Percentiles rank a stretch among this genome's conserved stretches.
phyloP scores from a whole-genome alignment of 2,329 filamentous ascomycete species.

The Xylogone sp. region DNA sequence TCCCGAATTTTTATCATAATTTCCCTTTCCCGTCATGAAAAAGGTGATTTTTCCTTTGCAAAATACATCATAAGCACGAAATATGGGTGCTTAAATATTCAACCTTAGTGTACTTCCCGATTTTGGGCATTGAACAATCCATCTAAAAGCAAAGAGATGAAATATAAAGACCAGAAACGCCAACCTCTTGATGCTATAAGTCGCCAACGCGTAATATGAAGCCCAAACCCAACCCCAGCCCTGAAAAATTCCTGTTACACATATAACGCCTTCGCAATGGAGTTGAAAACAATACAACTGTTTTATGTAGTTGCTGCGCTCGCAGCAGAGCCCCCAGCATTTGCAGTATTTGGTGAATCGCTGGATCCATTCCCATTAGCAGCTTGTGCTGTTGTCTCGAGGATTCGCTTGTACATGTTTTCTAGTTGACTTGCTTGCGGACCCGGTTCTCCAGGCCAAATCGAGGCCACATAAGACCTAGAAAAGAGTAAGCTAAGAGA shows the following conservation, averaged over 20 bases:
- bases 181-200: not conserved
- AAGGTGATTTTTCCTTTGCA: not conserved
- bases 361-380: conserved; percentile 10
- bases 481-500: conserved; percentile 12
- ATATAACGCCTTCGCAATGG: not conserved
- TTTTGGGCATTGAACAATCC: not conserved
- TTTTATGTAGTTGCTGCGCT: not conserved
- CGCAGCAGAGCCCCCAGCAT: not conserved
- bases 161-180: no score
- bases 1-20: not conserved
- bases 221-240: not conserved
- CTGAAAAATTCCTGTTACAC: not conserved
- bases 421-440: conserved; percentile 22
- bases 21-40: not conserved
- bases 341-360: conserved; percentile 1
- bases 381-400: conserved; percentile 4
- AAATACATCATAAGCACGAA: not conserved
- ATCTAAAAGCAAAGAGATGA: not conserved
- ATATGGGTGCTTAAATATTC: not conserved
- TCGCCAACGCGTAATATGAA: not conserved
- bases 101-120: not conserved
- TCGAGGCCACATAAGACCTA: conserved; percentile 29
- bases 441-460: conserved; percentile 26
- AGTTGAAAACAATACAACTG: not conserved
- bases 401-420: conserved; percentile 26